Percentiles rank a stretch among this genome's conserved stretches.
Conservation (phyloP, 2,329 filamentous ascomycete genomes). For the Didymella keratinophila region DNA sequence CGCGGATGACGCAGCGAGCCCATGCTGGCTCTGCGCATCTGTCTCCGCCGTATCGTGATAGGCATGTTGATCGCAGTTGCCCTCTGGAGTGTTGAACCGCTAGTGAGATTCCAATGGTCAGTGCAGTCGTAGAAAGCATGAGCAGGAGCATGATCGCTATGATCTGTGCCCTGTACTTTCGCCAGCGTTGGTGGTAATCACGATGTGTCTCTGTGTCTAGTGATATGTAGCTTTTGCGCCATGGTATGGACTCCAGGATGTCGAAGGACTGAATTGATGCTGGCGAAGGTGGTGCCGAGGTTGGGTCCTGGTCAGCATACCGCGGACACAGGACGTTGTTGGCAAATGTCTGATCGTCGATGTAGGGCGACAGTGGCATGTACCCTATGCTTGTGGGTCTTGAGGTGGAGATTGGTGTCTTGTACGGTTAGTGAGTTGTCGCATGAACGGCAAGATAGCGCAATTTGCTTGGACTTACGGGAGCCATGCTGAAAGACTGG, state of each 20-base stretch:
- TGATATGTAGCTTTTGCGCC: slow-evolving; percentile 39
- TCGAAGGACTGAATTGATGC: slow-evolving; percentile 48
- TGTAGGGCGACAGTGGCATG: slow-evolving; percentile 39
- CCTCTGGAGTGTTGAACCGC: slow-evolving; percentile 29
- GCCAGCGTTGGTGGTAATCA: slow-evolving; percentile 25
- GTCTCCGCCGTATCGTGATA: slow-evolving; percentile 27
- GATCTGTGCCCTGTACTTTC: slow-evolving; percentile 30
- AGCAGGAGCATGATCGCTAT: slow-evolving; percentile 32
- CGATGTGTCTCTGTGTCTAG: slow-evolving; percentile 1
- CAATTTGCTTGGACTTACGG: slow-evolving; percentile 36
- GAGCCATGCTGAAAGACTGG: slow-evolving; percentile 31
- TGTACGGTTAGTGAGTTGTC: slow-evolving; percentile 29
- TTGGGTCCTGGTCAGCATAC: slow-evolving; percentile 43
- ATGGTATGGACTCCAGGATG: slow-evolving; percentile 43
- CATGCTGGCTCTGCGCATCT: slow-evolving; percentile 29
- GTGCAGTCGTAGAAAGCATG: slow-evolving; percentile 31
- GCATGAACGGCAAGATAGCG: slow-evolving; percentile 23
- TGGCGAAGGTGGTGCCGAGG: slow-evolving; percentile 46
- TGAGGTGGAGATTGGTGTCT: slow-evolving; percentile 29
- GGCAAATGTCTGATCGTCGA: slow-evolving; percentile 35
- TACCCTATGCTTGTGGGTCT: slow-evolving; percentile 32
- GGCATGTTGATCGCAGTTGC: slow-evolving; percentile 20
- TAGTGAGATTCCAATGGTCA: slow-evolving; percentile 30
- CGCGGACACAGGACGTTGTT: slow-evolving; percentile 42
- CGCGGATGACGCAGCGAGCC: slow-evolving; percentile 32